Evolutionary conservation across 208 protist genomes (phyloP), one percentile per base, ranked within the genome.

Genomic region (Leishmania arabica): DNA sequence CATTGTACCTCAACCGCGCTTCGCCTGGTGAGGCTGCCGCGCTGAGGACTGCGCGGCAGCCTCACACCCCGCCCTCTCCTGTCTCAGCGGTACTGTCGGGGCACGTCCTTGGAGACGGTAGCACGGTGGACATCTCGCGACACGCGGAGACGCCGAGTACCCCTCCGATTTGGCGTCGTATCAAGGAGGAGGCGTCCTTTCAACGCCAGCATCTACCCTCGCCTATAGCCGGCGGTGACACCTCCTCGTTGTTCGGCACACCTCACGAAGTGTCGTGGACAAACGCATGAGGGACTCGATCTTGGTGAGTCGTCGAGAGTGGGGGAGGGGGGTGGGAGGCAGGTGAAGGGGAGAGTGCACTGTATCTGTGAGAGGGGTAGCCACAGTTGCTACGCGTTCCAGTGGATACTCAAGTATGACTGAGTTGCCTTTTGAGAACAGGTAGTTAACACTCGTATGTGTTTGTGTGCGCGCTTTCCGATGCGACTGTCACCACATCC

Each of bases 131-230:
- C 49, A 56, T 58, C 34, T 51, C 37, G 21, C n/a, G 34, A 13
- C 42, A n/a, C 1, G 64, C 53, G 27, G 56, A 76, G 71, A 8
- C 47, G n/a, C n/a, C 27, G 49, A 65, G n/a, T 42, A 85, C 81
- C 4, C 81, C 81, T 21, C 76, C 19, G 5, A 53, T 81, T 6
- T 85, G 81, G 81, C 81, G 81, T 15, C 81, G 77, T 49, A 85
- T 85, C 58, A 60, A 69, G 31, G 77, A 80, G 51, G 81, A 85
- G 53, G 51, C 42, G 76, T 73, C 77, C 11, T 58, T 40, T 21
- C 70, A 72, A 42, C 81, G 54, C 45, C 76, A 66, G 37, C 54
- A 75, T 13, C 45, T 69, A 62, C 34, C 66, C 45, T 85, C 81
- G 4, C 81, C 81, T 15, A 80, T 80, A 3, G 51, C 53, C 2